Evolutionary conservation across 768 basidiomycete genomes (phyloP), one percentile per base, ranked within the genome.

Genomic region (Royoungia palumana): DNA sequence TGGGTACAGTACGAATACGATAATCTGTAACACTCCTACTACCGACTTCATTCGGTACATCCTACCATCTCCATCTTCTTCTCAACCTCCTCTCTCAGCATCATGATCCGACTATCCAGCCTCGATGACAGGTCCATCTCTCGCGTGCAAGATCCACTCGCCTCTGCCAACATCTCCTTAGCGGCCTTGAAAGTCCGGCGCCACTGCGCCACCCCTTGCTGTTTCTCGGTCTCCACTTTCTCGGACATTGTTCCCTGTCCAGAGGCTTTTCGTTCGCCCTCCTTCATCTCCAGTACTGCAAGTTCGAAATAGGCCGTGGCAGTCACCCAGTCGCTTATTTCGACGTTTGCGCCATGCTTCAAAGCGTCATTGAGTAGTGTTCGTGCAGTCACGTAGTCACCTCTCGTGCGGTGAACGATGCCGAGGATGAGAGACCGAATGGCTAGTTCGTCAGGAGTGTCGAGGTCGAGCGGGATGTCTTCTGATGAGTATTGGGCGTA

Each of bases 71-170:
- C 76, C 62, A 72, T 74, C 75, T 87, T 89, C 55, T 69, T 59
- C 60, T 60, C 70, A 56, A 90, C 82, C 77, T 89, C 85, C 60
- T 87, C 83, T 53, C 72, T 73, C 46, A 87, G 63, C 82, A 89
- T 81, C 47, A 75, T 70, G 41, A 88, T 75, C 63, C 87, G 68
- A 62, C 78, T 84, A 49, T 89, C 88, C 49, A 90, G 61, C 62
- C 87, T 70, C 48, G 82, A 81, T 36, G 78, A 78, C 59, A 90
- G 50, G 66, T 89, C 87, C 50, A 75, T 62, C 59, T 74, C 80
- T 19, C 77, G 72, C 35, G 81, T 73, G 32, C 78, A 66, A 22
- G 72, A 13, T 13, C 65, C 59, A 43, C 80, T 62, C 37, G 82
- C 81, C 49, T 69, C 60, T 46, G 82, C 81, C 35, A 89, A 66